Conservation (phyloP, 106 monocot species). For the Xerophyta viscosa region DNA sequence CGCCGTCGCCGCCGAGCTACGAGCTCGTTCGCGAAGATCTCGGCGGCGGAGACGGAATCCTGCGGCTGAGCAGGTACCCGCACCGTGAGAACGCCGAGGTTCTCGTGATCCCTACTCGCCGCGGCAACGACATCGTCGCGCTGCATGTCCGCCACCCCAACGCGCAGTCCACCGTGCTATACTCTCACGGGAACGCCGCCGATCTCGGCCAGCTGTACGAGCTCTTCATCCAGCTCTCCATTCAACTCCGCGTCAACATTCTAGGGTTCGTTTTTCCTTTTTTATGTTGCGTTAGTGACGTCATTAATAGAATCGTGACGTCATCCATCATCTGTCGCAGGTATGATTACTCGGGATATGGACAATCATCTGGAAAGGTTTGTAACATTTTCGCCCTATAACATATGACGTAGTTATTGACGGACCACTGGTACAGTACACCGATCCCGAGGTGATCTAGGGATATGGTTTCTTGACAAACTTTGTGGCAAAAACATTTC, state of each 20-base stretch:
- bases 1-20: slow-evolving; percentile 31
- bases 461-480: not conserved
- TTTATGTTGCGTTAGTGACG: not conserved
- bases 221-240: slow-evolving; percentile 40
- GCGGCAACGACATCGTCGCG: slow-evolving; percentile 29
- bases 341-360: slow-evolving; percentile 54
- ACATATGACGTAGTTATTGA: too few relatives aligned
- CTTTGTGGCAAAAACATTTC: not conserved
- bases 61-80: slow-evolving; percentile 19
- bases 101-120: slow-evolving; percentile 15
- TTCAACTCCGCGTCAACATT: slow-evolving; percentile 35
- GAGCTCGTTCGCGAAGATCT: slow-evolving; percentile 16
- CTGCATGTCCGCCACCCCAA: slow-evolving; percentile 29
- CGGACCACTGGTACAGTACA: too few relatives aligned
- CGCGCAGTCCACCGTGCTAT: slow-evolving; percentile 30
- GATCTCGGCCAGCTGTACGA: slow-evolving; percentile 48
- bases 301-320: not conserved
- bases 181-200: slow-evolving; percentile 43
- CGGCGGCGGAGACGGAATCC: slow-evolving; percentile 8
- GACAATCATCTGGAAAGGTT: slow-evolving; percentile 48
- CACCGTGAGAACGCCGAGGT: slow-evolving; percentile 39
- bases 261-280: slow-evolving; percentile 15
- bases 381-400: not conserved
- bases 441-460: too few relatives aligned
- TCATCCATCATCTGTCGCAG: slow-evolving; percentile 1